Evolutionary conservation across 2,329 filamentous ascomycete genomes (phyloP).

Genomic region (Hypoxylon sp.): DNA sequence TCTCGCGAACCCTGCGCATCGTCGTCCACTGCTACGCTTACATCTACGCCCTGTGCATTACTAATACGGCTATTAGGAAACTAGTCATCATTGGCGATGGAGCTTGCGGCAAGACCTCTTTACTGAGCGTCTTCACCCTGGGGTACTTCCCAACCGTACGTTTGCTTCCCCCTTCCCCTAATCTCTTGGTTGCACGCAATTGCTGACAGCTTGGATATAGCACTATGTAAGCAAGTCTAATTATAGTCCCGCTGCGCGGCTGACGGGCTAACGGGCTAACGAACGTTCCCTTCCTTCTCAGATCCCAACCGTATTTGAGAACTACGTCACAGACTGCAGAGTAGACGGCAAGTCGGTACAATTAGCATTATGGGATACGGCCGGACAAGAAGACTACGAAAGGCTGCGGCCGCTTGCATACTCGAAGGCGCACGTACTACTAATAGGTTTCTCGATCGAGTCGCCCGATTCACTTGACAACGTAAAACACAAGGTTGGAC

Average conservation of each 20-base stretch:
- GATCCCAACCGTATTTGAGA: conserved; percentile 98
- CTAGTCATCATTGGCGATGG: conserved; percentile 66
- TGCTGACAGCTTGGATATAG: conserved; percentile 58
- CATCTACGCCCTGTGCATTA: conserved; percentile 17
- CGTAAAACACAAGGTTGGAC: conserved; percentile 90
- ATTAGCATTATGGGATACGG: conserved; percentile 98
- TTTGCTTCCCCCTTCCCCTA: conserved; percentile 48
- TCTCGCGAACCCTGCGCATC: conserved; percentile 15
- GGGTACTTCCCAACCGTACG: conserved; percentile 97
- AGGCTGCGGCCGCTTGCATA: conserved; percentile 94
- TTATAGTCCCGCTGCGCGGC: conserved; percentile 19
- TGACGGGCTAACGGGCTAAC: conserved; percentile 39
- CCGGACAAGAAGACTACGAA: conserved; percentile 98
- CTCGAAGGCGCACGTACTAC: conserved; percentile 95
- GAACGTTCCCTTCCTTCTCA: conserved; percentile 54
- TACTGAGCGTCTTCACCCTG: conserved; percentile 96
- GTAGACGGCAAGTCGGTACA: conserved; percentile 99
- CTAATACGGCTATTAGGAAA: conserved; percentile 51
- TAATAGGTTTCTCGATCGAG: conserved; percentile 96
- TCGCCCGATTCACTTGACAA: conserved; percentile 97
- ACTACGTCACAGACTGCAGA: conserved; percentile 98
- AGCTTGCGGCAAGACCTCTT: conserved; percentile 97
- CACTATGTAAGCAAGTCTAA: conserved; percentile 67
- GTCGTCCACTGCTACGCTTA: conserved; percentile 11
- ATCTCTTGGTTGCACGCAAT: conserved; percentile 34